phyloP scores from a whole-genome alignment of 2,329 filamentous ascomycete species.

The Aureobasidium namibiae region DNA sequence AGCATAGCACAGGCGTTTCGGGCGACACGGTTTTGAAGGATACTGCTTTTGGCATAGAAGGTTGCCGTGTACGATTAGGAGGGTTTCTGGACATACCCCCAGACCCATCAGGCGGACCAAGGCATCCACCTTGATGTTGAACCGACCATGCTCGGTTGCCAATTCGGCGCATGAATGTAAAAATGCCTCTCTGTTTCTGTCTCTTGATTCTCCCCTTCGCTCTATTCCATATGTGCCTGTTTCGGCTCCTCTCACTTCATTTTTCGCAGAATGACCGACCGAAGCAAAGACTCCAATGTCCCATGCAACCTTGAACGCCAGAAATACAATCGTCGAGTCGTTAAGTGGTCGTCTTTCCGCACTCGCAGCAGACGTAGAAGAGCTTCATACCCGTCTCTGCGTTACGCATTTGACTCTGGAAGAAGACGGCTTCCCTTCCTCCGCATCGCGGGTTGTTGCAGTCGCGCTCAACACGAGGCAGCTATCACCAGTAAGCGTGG shows the following conservation, averaged over 20 bases:
- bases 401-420: slow-evolving; percentile 95
- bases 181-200: not conserved
- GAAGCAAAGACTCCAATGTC: not conserved
- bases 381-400: slow-evolving; percentile 88
- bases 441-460: slow-evolving; percentile 66
- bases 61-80: slow-evolving; percentile 6
- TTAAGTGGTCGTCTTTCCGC: slow-evolving; percentile 30
- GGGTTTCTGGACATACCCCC: not conserved
- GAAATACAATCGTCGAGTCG: not conserved
- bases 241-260: not conserved
- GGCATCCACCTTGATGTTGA: not conserved
- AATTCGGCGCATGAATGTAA: not conserved
- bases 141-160: not conserved
- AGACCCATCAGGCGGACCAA: not conserved
- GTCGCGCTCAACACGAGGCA: slow-evolving; percentile 77
- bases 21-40: not conserved
- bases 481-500: slow-evolving; percentile 43
- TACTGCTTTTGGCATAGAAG: not conserved
- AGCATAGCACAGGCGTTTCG: slow-evolving; percentile 16
- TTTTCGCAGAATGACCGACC: not conserved
- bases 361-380: slow-evolving; percentile 75
- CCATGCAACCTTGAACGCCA: not conserved
- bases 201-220: not conserved
- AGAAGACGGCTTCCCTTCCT: slow-evolving; percentile 90
- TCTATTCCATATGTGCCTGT: not conserved